Evolutionary conservation across 768 basidiomycete species (phyloP).

Genomic region (Chiua virens): DNA sequence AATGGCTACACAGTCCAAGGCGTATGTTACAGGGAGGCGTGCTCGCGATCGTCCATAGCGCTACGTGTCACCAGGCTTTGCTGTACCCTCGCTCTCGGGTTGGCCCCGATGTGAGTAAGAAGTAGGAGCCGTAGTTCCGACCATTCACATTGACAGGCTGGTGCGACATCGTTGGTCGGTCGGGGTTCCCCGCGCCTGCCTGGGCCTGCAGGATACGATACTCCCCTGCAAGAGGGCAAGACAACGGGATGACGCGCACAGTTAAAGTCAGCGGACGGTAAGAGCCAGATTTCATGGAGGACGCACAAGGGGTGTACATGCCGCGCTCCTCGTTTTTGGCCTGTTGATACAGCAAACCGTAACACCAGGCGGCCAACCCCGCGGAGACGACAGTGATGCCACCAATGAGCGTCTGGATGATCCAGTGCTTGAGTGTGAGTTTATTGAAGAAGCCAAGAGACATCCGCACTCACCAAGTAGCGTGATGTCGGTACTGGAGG

Average conservation of each 20-base stretch:
- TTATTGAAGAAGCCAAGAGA: neutral
- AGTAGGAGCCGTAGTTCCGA: neutral
- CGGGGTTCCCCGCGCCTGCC: constrained; percentile 11
- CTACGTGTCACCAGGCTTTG: too few species aligned
- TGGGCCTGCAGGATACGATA: constrained; percentile 27
- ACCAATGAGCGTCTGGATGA: constrained; percentile 24
- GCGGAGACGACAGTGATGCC: constrained; percentile 21
- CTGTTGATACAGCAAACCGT: constrained; percentile 17
- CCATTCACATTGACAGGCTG: neutral
- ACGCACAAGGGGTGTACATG: constrained; percentile 18
- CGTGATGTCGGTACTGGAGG: constrained; percentile 13
- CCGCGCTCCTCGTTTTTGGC: constrained; percentile 19
- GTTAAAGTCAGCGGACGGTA: neutral
- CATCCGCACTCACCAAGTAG: constrained; percentile 2
- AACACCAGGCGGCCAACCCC: constrained; percentile 23
- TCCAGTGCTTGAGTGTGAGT: neutral
- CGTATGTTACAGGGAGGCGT: neutral
- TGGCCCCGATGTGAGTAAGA: neutral
- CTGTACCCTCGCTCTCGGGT: too few species aligned
- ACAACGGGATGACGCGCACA: too few species aligned
- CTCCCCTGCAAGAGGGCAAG: constrained; percentile 20
- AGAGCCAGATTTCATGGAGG: neutral
- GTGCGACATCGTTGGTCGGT: constrained; percentile 12
- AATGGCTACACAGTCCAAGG: neutral
- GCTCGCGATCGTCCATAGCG: too few species aligned